Base-by-base conservation (phyloP, 2,329 filamentous ascomycete genomes). In the Xylaria sp. region DNA sequence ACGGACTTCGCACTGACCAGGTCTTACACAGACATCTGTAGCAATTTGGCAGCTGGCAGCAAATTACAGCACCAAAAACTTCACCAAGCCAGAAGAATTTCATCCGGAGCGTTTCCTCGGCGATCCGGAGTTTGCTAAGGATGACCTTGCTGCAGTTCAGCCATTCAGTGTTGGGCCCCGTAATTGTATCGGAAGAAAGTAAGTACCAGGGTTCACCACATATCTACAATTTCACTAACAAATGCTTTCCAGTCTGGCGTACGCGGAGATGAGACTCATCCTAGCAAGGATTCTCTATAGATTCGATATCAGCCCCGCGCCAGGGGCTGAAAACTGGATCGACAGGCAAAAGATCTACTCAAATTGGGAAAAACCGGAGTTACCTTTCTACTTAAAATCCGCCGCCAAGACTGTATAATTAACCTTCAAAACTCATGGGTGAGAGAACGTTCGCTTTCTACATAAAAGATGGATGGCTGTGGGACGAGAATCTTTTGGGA, bases 181-280 rank as follows among this genome's bases (percentile, higher is more conserved):
- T 2, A 84, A 85, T 54, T 87, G 85, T 66, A 79, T 87, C 28
- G 85, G 85, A 1, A 79, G 79, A 68, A 85, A 86, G 83, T 84
- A 76, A 75, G 83, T 77, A 6, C 48, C 11, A 1, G 9, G 2
- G 28, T 20, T 57, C 4, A 3, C 7, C 28, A 20, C 7, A 9
- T n/a, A 1, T 26, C 36, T 26, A 31, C 31, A n/a, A 13, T 17
- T 6, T 7, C 15, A 3, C 71, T 72, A 42, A 73, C 59, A 28
- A 31, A 13, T 2, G 1, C 11, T 46, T 9, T 49, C 6, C 44
- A 85, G 83, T 65, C 77, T 87, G 44, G 84, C 84, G 3, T 85
- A 84, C 59, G 78, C 82, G 23, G 84, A 87, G 72, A 84, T 87
- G 80, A 79, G 85, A 4, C 74, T 85, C 5, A 82, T 86, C 44